Evolutionary conservation across 2,329 filamentous ascomycete species (phyloP).

Genomic region (Exophiala dermatitidis): DNA sequence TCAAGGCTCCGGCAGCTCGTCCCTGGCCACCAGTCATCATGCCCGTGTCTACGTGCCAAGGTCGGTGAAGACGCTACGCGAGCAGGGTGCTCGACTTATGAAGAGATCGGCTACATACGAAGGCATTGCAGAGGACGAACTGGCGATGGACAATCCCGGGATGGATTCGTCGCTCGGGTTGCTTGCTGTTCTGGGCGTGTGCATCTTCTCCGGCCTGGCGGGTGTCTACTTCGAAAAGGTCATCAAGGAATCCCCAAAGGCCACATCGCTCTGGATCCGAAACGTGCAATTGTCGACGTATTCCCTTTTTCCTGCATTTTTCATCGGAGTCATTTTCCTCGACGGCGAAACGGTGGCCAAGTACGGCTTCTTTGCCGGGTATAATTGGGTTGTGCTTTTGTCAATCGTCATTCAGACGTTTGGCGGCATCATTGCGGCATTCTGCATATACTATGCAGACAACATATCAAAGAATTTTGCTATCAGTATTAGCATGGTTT

Average conservation of each 20-base stretch:
- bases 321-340: slow-evolving; percentile 78
- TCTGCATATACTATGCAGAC: slow-evolving; percentile 75
- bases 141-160: slow-evolving; percentile 42
- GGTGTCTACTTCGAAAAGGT: slow-evolving; percentile 70
- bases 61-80: slow-evolving; percentile 68
- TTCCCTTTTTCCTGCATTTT: slow-evolving; percentile 79
- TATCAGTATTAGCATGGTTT: slow-evolving; percentile 80
- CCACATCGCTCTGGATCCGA: slow-evolving; percentile 80
- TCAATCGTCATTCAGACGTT: slow-evolving; percentile 75
- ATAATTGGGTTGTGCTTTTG: slow-evolving; percentile 85
- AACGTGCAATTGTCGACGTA: slow-evolving; percentile 95
- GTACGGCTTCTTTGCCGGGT: slow-evolving; percentile 88
- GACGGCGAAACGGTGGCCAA: slow-evolving; percentile 77
- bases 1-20: slow-evolving; percentile 46
- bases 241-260: slow-evolving; percentile 70
- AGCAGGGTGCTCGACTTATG: slow-evolving; percentile 48
- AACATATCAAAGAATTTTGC: slow-evolving; percentile 94
- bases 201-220: slow-evolving; percentile 72
- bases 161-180: slow-evolving; percentile 78
- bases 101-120: slow-evolving; percentile 83
- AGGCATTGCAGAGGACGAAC: slow-evolving; percentile 64
- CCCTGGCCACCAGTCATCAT: slow-evolving; percentile 53
- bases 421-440: slow-evolving; percentile 74
- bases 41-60: slow-evolving; percentile 61
- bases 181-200: slow-evolving; percentile 68